phyloP scores from a whole-genome alignment of 495 filamentous ascomycete genomes.

The Platismatia glauca region DNA sequence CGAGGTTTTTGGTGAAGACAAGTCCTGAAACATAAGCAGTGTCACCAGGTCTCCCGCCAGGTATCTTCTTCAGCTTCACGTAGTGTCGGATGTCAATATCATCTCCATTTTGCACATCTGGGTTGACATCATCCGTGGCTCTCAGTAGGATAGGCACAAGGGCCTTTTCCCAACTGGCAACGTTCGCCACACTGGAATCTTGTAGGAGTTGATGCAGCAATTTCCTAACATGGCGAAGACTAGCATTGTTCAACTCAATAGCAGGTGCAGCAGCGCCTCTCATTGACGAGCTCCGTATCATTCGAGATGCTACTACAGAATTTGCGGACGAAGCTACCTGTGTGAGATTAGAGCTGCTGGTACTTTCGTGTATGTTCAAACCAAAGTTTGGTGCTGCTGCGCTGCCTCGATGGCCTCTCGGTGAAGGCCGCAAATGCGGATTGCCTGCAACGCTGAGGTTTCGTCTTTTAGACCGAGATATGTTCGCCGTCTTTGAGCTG shows the following conservation, averaged over 20 bases:
- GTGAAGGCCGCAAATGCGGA: constrained; percentile 58
- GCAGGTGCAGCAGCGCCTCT: constrained; percentile 63
- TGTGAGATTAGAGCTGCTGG: constrained; percentile 15
- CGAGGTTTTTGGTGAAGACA: constrained; percentile 94
- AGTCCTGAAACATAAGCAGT: constrained; percentile 92
- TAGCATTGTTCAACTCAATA: constrained; percentile 75
- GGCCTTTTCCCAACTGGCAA: constrained; percentile 77
- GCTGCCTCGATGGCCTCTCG: constrained; percentile 44
- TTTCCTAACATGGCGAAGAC: constrained; percentile 76
- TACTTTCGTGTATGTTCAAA: constrained; percentile 21
- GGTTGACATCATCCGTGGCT: constrained; percentile 90
- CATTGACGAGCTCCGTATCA: constrained; percentile 79
- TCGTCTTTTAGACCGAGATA: constrained; percentile 51
- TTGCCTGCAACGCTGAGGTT: constrained; percentile 73
- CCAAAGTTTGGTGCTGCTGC: constrained; percentile 10
- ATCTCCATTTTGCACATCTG: constrained; percentile 78
- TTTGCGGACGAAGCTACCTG: constrained; percentile 31
- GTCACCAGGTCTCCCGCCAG: constrained; percentile 80
- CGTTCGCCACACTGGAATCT: constrained; percentile 64
- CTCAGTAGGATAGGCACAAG: constrained; percentile 85
- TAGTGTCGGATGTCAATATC: constrained; percentile 99
- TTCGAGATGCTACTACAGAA: constrained; percentile 43
- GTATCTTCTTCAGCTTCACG: constrained; percentile 93
- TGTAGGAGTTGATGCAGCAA: constrained; percentile 74
- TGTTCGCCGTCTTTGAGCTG: constrained; percentile 48